These are phyloP conservation scores for Tephrocybe sp. DNA, from an alignment of 768 basidiomycete species.

Conservation along the genomic window DNA sequence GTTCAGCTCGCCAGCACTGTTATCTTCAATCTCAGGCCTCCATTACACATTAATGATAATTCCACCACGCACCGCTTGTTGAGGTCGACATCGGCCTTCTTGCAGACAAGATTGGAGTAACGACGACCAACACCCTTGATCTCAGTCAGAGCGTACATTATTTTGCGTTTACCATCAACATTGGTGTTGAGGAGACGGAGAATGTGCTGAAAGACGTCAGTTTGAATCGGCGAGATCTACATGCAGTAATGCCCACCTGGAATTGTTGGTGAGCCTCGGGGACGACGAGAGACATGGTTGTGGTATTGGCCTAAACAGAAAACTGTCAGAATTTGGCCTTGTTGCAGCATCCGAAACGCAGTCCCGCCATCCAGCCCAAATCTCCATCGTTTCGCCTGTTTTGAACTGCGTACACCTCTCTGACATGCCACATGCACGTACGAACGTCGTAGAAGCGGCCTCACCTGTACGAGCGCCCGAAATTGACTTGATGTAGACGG, in stretches of 20 bases:
- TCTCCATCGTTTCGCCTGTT: conserved; percentile 10
- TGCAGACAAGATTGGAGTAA: conserved; percentile 98
- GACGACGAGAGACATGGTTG: conserved; percentile 91
- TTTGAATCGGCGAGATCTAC: neutral
- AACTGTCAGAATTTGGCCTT: conserved; percentile 20
- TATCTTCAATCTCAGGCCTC: neutral
- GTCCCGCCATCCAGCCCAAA: conserved; percentile 18
- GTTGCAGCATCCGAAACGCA: conserved; percentile 17
- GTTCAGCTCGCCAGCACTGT: conserved; percentile 97
- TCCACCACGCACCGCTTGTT: conserved; percentile 81
- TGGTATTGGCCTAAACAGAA: conserved; percentile 17
- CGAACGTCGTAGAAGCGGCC: conserved; percentile 2
- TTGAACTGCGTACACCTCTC: neutral
- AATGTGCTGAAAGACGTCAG: conserved; percentile 71
- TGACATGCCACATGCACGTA: neutral
- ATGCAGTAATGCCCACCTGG: conserved; percentile 55
- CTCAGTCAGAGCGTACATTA: conserved; percentile 99
- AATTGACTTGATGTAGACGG: conserved; percentile 16
- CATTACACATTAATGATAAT: neutral
- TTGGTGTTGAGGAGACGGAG: conserved; percentile 99
- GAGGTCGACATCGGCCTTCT: conserved; percentile 99
- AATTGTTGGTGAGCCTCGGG: conserved; percentile 95
- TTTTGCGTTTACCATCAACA: conserved; percentile 98
- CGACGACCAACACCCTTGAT: conserved; percentile 99
- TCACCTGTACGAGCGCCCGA: conserved; percentile 20